phyloP scores from a whole-genome alignment of 176 grass and related monocot genomes.

The Oryza rufipogon region DNA sequence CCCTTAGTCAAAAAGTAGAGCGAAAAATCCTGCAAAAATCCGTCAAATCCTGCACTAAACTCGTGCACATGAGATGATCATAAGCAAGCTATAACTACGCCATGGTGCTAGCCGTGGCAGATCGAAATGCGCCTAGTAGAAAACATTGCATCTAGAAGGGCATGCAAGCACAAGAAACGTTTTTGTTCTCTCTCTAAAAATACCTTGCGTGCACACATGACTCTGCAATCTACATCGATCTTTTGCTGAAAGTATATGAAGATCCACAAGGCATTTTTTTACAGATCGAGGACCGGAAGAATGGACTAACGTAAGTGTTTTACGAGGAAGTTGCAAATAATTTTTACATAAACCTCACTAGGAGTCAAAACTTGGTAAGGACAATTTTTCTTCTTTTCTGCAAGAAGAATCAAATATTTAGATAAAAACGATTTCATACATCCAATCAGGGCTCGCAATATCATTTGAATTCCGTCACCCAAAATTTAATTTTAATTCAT shows the following conservation, averaged over 20 bases:
- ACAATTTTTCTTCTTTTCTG: not conserved
- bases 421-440: not conserved
- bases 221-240: not conserved
- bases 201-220: not conserved
- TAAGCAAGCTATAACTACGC: not conserved
- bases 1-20: not conserved
- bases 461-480: too few relatives aligned
- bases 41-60: not conserved
- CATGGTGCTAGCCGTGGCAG: not conserved
- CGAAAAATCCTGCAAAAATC: not conserved
- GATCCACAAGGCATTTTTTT: too few relatives aligned
- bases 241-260: not conserved
- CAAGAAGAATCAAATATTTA: not conserved
- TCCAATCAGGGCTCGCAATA: not conserved
- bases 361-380: not conserved
- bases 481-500: too few relatives aligned
- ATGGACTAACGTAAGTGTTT: not conserved
- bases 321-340: not conserved
- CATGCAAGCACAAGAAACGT: not conserved
- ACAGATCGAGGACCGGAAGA: not conserved
- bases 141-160: not conserved
- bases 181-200: not conserved
- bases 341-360: not conserved
- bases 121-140: not conserved
- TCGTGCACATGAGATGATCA: not conserved